Percentiles rank a stretch among this genome's conserved stretches.
Evolutionary conservation across 805 yeast genomes (phyloP).

Genomic region (Pichia heedii): DNA sequence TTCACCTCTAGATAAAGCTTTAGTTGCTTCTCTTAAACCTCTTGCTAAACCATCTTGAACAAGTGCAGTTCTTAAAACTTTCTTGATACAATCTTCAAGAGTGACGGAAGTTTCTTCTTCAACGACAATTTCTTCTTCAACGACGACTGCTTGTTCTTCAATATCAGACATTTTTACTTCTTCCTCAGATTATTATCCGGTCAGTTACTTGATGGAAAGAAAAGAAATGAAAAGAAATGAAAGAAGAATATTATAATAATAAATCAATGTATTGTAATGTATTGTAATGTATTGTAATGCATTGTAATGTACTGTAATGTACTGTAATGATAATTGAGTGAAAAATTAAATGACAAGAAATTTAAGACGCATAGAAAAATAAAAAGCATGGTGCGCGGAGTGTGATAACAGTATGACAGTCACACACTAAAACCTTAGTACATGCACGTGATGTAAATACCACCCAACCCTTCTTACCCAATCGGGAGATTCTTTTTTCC

Average conservation of each 20-base stretch:
- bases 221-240: neutral
- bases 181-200: constrained; percentile 32
- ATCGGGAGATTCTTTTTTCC: too few relatives aligned
- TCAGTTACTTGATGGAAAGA: constrained; percentile 23
- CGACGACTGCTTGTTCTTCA: constrained; percentile 81
- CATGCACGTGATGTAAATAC: too few relatives aligned
- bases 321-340: too few relatives aligned
- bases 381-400: too few relatives aligned
- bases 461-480: neutral
- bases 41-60: constrained; percentile 99
- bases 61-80: constrained; percentile 95
- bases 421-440: too few relatives aligned
- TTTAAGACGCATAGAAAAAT: too few relatives aligned
- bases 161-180: constrained; percentile 72
- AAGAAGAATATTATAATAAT: too few relatives aligned
- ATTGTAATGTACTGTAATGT: too few relatives aligned
- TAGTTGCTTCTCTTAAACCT: constrained; percentile 99
- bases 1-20: constrained; percentile 95
- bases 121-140: constrained; percentile 65
- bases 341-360: too few relatives aligned
- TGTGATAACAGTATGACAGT: too few relatives aligned
- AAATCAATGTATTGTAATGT: too few relatives aligned
- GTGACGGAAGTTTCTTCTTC: constrained; percentile 84
- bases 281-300: too few relatives aligned
- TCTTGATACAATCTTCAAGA: constrained; percentile 97